Evolutionary conservation across 306 rosid genomes (phyloP).

Genomic region (Boehmeria nivea): DNA sequence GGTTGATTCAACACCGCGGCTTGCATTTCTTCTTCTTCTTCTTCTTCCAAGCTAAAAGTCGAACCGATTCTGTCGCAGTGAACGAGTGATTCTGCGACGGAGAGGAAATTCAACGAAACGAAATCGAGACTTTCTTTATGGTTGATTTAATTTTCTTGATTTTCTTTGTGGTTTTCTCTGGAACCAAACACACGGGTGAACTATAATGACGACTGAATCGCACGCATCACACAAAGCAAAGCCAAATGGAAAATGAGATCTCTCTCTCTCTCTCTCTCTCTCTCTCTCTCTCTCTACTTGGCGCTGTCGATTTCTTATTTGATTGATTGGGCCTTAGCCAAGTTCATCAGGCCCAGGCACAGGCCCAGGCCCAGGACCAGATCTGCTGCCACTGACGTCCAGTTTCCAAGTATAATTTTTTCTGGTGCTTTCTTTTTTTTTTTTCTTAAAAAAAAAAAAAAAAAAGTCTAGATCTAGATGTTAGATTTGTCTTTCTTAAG

Average conservation of each 20-base stretch:
- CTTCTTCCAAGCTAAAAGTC: not conserved
- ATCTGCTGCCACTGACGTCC: too few relatives aligned
- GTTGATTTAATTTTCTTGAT: not conserved
- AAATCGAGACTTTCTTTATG: too few relatives aligned
- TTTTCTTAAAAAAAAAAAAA: too few relatives aligned
- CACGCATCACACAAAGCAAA: not conserved
- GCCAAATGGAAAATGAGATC: not conserved
- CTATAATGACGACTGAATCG: not conserved
- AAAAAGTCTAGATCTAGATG: too few relatives aligned
- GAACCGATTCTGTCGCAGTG: too few relatives aligned
- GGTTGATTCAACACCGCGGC: slow-evolving; percentile 49
- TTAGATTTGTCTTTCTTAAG: too few relatives aligned
- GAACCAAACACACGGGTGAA: slow-evolving; percentile 13
- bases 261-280: not conserved
- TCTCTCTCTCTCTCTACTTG: not conserved
- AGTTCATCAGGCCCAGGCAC: not conserved
- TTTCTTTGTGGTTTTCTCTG: slow-evolving; percentile 3
- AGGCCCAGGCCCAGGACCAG: not conserved
- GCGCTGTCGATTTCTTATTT: slow-evolving; percentile 1
- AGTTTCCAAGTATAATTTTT: too few relatives aligned
- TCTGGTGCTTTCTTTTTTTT: too few relatives aligned
- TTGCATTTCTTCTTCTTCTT: slow-evolving; percentile 32
- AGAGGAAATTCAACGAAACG: not conserved
- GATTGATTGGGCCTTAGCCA: not conserved
- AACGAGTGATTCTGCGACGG: too few relatives aligned